These are phyloP conservation scores for Colletotrichum sp. DNA, from an alignment of 2,329 filamentous ascomycete genomes.

Conservation along the genomic window DNA sequence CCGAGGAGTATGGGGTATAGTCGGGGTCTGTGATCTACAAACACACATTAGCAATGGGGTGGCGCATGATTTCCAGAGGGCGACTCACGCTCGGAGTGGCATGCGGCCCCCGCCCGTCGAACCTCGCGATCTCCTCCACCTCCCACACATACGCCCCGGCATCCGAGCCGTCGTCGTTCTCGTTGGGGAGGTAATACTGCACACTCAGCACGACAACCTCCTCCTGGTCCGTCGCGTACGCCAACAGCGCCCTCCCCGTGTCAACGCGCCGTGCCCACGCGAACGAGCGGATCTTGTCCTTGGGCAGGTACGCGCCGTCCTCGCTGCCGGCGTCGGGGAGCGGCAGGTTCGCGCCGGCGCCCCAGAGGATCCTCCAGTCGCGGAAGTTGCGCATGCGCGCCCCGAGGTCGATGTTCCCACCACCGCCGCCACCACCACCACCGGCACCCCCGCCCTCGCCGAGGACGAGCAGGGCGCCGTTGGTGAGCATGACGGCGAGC, in stretches of 20 bases:
- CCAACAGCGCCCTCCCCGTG: slow-evolving; percentile 49
- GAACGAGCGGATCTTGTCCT: slow-evolving; percentile 50
- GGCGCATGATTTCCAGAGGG: background rate
- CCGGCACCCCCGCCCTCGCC: slow-evolving; percentile 52
- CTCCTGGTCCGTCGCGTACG: slow-evolving; percentile 55
- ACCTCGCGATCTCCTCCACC: slow-evolving; percentile 55
- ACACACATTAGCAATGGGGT: background rate
- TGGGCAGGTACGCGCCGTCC: slow-evolving; percentile 24
- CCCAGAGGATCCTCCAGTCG: slow-evolving; percentile 62
- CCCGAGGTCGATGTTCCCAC: slow-evolving; percentile 26
- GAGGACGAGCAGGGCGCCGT: slow-evolving; percentile 54
- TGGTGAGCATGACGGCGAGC: slow-evolving; percentile 54
- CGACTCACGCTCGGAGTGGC: background rate
- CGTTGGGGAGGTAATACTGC: slow-evolving; percentile 37
- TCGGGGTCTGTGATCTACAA: slow-evolving; percentile 46
- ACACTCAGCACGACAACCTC: slow-evolving; percentile 58
- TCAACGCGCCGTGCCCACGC: slow-evolving; percentile 55
- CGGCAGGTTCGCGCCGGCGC: slow-evolving; percentile 56
- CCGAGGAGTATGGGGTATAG: slow-evolving; percentile 51
- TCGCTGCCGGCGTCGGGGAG: slow-evolving; percentile 46
- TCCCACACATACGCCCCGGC: slow-evolving; percentile 54
- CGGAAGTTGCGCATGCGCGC: slow-evolving; percentile 46
- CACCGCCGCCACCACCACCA: slow-evolving; percentile 29
- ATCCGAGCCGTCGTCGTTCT: slow-evolving; percentile 53
- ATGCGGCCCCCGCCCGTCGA: slow-evolving; percentile 53